phyloP scores from a whole-genome alignment of 345 rosid genomes.

The Hibiscus tridactylites region DNA sequence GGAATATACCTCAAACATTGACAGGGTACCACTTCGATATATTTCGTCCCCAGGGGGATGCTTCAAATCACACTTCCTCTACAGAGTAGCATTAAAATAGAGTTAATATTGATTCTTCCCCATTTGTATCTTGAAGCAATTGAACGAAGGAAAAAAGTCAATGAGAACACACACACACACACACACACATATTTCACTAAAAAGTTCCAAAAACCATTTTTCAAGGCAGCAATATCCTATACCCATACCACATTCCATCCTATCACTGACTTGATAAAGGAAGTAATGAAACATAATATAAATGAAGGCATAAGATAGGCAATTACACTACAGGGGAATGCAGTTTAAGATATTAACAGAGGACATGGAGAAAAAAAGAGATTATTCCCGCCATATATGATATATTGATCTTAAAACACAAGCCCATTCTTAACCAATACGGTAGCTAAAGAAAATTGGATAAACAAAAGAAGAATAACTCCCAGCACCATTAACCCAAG shows the following conservation, averaged over 20 bases:
- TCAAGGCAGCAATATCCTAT: neutral
- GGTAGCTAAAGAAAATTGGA: neutral
- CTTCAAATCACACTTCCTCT: slow-evolving; percentile 95
- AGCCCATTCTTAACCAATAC: neutral
- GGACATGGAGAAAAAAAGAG: neutral
- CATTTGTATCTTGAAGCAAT: neutral
- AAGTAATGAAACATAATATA: neutral
- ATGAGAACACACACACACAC: neutral
- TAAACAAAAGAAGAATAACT: neutral
- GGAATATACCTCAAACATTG: slow-evolving; percentile 92
- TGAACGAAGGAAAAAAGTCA: neutral
- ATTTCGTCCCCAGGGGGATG: slow-evolving; percentile 99
- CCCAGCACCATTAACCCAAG: neutral
- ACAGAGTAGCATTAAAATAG: slow-evolving; percentile 10
- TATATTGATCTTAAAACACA: neutral
- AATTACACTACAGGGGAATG: neutral
- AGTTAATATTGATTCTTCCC: neutral
- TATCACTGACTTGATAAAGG: neutral
- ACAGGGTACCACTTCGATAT: slow-evolving; percentile 88
- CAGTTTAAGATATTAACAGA: neutral
- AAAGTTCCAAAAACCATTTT: neutral
- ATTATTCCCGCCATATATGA: neutral
- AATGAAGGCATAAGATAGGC: neutral
- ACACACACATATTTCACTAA: neutral
- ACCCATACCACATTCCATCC: neutral